Percentiles rank a stretch among this genome's conserved stretches.
phyloP scores from a whole-genome alignment of 768 basidiomycete genomes.

The Amanita muscaria region DNA sequence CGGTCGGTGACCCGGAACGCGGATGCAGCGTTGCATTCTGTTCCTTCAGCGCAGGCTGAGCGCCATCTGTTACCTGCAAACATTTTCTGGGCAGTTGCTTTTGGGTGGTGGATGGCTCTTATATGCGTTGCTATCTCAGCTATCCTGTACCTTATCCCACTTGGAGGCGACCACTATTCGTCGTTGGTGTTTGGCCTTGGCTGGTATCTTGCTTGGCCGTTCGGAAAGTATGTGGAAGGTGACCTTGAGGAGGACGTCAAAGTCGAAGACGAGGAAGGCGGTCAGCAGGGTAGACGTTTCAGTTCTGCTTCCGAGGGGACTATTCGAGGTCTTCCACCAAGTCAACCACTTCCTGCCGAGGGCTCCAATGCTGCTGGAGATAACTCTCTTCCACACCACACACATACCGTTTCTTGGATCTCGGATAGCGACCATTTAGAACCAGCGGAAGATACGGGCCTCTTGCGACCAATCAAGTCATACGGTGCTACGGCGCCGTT shows the following conservation, averaged over 20 bases:
- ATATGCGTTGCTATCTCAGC: conserved; percentile 59
- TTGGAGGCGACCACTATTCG: conserved; percentile 78
- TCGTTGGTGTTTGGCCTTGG: conserved; percentile 86
- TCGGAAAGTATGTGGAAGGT: conserved; percentile 97
- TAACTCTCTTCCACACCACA: conserved; percentile 30
- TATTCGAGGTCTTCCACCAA: conserved; percentile 26
- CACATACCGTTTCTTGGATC: conserved; percentile 35
- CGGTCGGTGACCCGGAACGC: conserved; percentile 94
- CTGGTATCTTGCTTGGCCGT: conserved; percentile 97
- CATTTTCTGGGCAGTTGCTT: conserved; percentile 80
- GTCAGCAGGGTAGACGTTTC: conserved; percentile 21
- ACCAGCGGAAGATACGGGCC: conserved; percentile 24
- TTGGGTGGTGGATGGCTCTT: conserved; percentile 90
- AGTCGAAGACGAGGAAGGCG: conserved; percentile 29
- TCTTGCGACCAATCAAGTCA: conserved; percentile 43
- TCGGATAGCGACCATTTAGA: conserved; percentile 31
- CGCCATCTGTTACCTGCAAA: conserved; percentile 92
- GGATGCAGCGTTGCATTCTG: conserved; percentile 86
- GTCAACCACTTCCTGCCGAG: conserved; percentile 9
- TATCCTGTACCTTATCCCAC: conserved; percentile 64
- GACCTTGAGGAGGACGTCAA: conserved; percentile 30
- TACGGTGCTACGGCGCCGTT: conserved; percentile 55
- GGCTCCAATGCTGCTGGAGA: conserved; percentile 9
- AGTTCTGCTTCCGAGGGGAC: conserved; percentile 28
- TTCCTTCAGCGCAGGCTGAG: conserved; percentile 89